Percentiles rank a stretch among this genome's conserved stretches.
These are phyloP conservation scores for Schizosaccharomyces pombe DNA, from an alignment of 805 yeast species.

Conservation along the genomic window ASM294v3 CU329670.1:1212001-1212500, in stretches of 20 bases:
- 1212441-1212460: constrained; percentile 94
- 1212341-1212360: constrained; percentile 95
- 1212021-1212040: not conserved
- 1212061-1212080: not conserved
- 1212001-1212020: not conserved
- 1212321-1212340: constrained; percentile 93
- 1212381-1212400: constrained; percentile 92
- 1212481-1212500: constrained; percentile 82
- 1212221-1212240: constrained; percentile 72
- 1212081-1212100: constrained; percentile 1
- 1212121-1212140: not conserved
- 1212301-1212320: constrained; percentile 92
- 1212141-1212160: not conserved
- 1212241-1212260: constrained; percentile 90
- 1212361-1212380: constrained; percentile 74
- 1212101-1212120: not conserved
- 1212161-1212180: not conserved
- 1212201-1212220: constrained; percentile 51
- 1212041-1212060: not conserved
- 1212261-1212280: constrained; percentile 93
- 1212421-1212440: constrained; percentile 56
- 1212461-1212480: constrained; percentile 65
- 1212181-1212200: constrained; percentile 27
- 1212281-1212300: constrained; percentile 91
- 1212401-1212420: constrained; percentile 31